Base-by-base conservation (phyloP, 192 early-diverging fungal genomes). In the Entomortierella lignicola region DNA sequence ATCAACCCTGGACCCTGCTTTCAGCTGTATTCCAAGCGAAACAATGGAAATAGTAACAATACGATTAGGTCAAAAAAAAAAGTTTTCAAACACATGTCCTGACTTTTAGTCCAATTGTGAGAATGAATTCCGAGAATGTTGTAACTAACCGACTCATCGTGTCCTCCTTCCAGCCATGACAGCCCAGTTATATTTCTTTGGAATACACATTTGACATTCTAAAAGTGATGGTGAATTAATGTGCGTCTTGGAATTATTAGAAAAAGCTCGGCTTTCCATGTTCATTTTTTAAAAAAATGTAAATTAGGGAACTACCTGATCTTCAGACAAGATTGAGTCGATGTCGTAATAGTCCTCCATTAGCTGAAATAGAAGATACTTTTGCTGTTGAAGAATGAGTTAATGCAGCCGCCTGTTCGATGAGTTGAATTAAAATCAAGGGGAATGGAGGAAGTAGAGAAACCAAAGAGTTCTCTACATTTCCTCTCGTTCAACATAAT, bases 281-380 rank as follows among this genome's bases (percentile, higher is more conserved):
- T 37, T 20, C 21, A 25, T 31, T 32, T 4, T 31, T 18, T 21
- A 52, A 26, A 39, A 18, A 39, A 54, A 31, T 17, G 25, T 13
- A 42, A n/a, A 54, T n/a, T n/a, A 13, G 7, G 11, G 15, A 13
- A 37, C 37, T 83, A 83, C 85, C 72, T 83, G 81, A 29, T 89
- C 82, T 20, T 89, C 86, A 34, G 88, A 83, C 30, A 89, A 63
- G 30, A 89, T 89, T 58, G 80, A 81, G 50, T 89, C 88, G 20
- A 89, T 84, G 58, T 86, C 80, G 51, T 89, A 87, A 48, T 89
- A 89, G 48, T 89, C 88, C 31, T 85, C 81, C 71, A 72, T 72
- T n/a, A 7, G 21, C 0, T 51, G 15, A 52, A 37, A 42, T 42
- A 42, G 13, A 42, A 42, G n/a, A n/a, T n/a, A n/a, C n/a, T n/a